Conservation (phyloP, 2,329 filamentous ascomycete genomes). For the Alternaria brassicae region DNA sequence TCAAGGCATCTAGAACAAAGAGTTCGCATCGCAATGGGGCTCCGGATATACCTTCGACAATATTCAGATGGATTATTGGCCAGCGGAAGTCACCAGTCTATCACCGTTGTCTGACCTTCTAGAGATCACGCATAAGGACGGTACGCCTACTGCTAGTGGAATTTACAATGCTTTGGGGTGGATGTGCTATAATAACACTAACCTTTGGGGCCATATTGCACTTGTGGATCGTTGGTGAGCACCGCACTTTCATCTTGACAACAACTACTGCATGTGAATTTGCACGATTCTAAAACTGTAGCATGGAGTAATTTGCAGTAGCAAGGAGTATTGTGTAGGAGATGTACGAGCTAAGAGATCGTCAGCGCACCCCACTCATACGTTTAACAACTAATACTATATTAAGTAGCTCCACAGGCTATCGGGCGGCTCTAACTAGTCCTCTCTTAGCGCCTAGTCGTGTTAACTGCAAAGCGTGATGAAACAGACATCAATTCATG, state of each 20-base stretch:
- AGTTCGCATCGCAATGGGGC: slow-evolving; percentile 56
- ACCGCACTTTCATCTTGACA: background rate
- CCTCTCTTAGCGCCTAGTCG: background rate
- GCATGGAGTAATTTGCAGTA: background rate
- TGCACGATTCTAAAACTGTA: background rate
- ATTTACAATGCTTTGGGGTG: slow-evolving; percentile 36
- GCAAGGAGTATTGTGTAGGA: background rate
- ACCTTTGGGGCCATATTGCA: slow-evolving; percentile 36
- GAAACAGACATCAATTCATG: background rate
- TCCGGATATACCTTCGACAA: slow-evolving; percentile 62
- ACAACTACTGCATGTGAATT: background rate
- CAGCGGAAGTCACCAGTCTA: slow-evolving; percentile 28
- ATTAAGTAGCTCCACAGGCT: background rate
- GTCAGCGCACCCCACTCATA: background rate
- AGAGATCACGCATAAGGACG: slow-evolving; percentile 48
- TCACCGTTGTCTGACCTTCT: slow-evolving; percentile 54
- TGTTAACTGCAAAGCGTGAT: background rate
- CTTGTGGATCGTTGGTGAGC: slow-evolving; percentile 27
- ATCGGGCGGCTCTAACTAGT: background rate
- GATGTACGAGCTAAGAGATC: background rate
- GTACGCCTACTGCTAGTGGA: slow-evolving; percentile 21
- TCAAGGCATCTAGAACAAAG: slow-evolving; percentile 56
- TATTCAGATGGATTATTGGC: slow-evolving; percentile 63
- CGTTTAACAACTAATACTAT: background rate
- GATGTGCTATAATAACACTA: slow-evolving; percentile 38